Percentiles rank a stretch among this genome's conserved stretches.
These are phyloP conservation scores for Volvariella volvacea DNA, from an alignment of 1,284 basidiomycete genomes.

Conservation along the genomic window DNA sequence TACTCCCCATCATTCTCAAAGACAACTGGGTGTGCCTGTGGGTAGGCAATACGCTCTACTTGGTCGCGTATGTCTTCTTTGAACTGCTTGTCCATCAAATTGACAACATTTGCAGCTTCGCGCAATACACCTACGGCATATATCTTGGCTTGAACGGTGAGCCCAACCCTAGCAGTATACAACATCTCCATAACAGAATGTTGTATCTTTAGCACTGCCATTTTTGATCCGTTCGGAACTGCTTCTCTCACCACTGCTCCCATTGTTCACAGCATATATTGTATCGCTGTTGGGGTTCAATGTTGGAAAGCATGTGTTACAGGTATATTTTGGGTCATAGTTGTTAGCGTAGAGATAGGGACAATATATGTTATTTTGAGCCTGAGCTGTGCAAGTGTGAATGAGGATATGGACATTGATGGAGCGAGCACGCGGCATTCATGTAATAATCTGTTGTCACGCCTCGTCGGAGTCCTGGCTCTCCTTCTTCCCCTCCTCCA, in stretches of 20 bases:
- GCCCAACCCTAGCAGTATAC: constrained; percentile 8
- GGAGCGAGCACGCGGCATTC: too few relatives aligned
- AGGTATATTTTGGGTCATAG: constrained; percentile 69
- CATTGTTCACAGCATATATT: constrained; percentile 79
- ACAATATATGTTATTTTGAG: constrained; percentile 5
- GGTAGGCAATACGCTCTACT: constrained; percentile 90
- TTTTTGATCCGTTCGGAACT: constrained; percentile 86
- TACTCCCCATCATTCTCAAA: constrained; percentile 75
- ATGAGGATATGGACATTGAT: background rate
- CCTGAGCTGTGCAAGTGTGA: background rate
- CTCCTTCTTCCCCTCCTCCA: background rate
- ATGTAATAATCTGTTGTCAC: constrained; percentile 1
- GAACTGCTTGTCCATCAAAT: background rate
- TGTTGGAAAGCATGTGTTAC: constrained; percentile 71
- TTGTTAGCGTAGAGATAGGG: background rate
- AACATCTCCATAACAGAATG: background rate
- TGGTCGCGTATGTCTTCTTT: constrained; percentile 59
- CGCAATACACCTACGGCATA: constrained; percentile 86
- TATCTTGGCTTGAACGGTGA: constrained; percentile 83
- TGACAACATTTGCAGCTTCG: constrained; percentile 45
- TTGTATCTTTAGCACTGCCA: constrained; percentile 59
- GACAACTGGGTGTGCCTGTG: constrained; percentile 89
- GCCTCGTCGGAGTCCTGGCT: background rate
- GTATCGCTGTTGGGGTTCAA: constrained; percentile 88
- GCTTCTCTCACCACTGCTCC: constrained; percentile 79